These are phyloP conservation scores for Dendrocalamus sinicus DNA, from an alignment of 176 grass and related monocot species.

Conservation along the genomic window DNA sequence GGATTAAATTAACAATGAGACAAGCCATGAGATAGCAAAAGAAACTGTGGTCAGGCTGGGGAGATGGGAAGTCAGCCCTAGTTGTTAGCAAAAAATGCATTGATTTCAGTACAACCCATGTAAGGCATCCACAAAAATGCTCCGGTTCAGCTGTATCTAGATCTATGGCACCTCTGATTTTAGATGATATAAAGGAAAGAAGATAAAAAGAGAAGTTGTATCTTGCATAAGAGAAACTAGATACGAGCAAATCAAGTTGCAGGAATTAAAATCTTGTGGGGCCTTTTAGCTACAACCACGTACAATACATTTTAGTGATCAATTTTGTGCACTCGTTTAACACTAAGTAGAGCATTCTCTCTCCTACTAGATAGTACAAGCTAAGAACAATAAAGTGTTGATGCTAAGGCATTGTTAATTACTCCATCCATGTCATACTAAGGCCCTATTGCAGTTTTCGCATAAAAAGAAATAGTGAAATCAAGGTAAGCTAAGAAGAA, in stretches of 20 bases:
- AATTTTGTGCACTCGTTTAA: too few relatives aligned
- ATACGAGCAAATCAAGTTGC: too few relatives aligned
- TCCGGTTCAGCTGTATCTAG: not conserved
- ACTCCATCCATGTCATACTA: not conserved
- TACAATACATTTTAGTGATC: too few relatives aligned
- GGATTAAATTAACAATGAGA: constrained; percentile 32
- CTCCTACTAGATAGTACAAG: too few relatives aligned
- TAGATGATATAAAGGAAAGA: not conserved
- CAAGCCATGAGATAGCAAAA: constrained; percentile 22
- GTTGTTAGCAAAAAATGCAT: constrained; percentile 43
- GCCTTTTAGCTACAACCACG: too few relatives aligned
- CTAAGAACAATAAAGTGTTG: too few relatives aligned
- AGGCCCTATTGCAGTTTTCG: not conserved
- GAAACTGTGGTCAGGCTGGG: constrained; percentile 22
- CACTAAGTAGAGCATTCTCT: too few relatives aligned
- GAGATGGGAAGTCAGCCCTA: constrained; percentile 54
- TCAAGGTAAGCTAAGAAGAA: not conserved
- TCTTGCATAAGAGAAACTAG: not conserved
- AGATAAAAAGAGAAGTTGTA: not conserved
- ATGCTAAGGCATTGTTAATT: too few relatives aligned
- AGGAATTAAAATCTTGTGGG: too few relatives aligned
- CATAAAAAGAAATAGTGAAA: not conserved
- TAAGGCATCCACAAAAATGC: not conserved
- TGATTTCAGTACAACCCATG: constrained; percentile 42
- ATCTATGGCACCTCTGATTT: not conserved